Base-by-base conservation (phyloP, 768 basidiomycete genomes). In the Suillus clintonianus region DNA sequence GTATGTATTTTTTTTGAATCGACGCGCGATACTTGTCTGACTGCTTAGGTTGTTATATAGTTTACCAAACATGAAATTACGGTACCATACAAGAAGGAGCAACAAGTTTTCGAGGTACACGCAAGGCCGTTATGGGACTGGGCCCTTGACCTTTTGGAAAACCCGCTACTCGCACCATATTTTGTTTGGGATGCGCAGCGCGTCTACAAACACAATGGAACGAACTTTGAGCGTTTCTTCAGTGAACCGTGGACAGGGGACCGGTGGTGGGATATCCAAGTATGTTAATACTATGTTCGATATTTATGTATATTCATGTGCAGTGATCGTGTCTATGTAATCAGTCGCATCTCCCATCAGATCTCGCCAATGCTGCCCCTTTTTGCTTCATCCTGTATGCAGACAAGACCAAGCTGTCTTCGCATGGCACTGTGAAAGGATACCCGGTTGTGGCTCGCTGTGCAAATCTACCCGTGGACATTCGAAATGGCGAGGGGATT, bases 341-440 rank as follows among this genome's bases (percentile, higher is more conserved):
- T 37, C 37, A 57, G 34, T 34, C 34, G 4, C 34, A 8, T 34
- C 34, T 34, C 5, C 34, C 34, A 34, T 5, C 34, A 5, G 7
- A 34, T 34, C 34, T 34, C 7, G 36, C 41, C 8, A 39, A 57
- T n/a, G 6, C n/a, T 32, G 36, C 27, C 14, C 74, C 75, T 0
- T 65, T 78, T 17, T 63, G 64, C 6, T 69, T 77, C 32, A 75
- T 79, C 34, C 51, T 81, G 0, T 82, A 80, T 71, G 76, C 71
- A 9, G 69, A 72, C 48, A 69, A 69, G 42, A 70, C 69, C 5
- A 62, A 54, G n/a, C 67, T 72, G 4, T 72, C 70, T 0, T 63
- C 65, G 0, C 65, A 66, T 32, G 67, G 70, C 5, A 67, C 65
- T 19, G 59, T 15, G 6, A 63, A 69, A 27, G 70, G 67, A 14